phyloP scores from a whole-genome alignment of 331 rosid genomes.

The Malus hybrid region DNA sequence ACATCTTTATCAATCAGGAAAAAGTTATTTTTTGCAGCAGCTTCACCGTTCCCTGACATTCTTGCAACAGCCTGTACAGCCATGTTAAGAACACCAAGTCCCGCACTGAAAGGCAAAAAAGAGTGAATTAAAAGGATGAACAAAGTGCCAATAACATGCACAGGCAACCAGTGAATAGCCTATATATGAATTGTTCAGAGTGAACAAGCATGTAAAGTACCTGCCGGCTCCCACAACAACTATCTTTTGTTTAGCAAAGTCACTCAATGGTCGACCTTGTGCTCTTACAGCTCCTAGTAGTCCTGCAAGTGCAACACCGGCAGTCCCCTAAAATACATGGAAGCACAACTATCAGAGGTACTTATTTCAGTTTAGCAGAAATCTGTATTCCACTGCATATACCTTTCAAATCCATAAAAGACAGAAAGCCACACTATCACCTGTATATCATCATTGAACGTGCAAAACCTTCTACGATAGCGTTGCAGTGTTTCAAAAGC shows the following conservation, averaged over 20 bases:
- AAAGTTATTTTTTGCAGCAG: conserved; percentile 57
- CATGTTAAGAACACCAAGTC: conserved; percentile 89
- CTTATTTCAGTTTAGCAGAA: background rate
- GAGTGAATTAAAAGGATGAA: conserved; percentile 11
- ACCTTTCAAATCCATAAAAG: conserved; percentile 8
- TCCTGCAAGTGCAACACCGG: conserved; percentile 99
- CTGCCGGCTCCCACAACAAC: conserved; percentile 99
- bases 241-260: conserved; percentile 80
- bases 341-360: conserved; percentile 11
- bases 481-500: conserved; percentile 94
- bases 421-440: conserved; percentile 34
- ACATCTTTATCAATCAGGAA: conserved; percentile 85
- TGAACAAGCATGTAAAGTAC: conserved; percentile 30
- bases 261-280: conserved; percentile 80
- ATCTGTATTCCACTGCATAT: background rate
- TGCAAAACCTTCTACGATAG: conserved; percentile 85
- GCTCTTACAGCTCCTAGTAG: conserved; percentile 90
- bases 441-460: conserved; percentile 98
- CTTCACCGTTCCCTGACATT: conserved; percentile 56
- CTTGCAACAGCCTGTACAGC: conserved; percentile 74
- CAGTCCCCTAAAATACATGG: conserved; percentile 73
- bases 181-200: conserved; percentile 3
- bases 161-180: conserved; percentile 14
- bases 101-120: conserved; percentile 67
- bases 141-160: conserved; percentile 8